Evolutionary conservation across 495 filamentous ascomycete genomes (phyloP), one percentile per base, ranked within the genome.

Genomic region (Penicillium steckii): DNA sequence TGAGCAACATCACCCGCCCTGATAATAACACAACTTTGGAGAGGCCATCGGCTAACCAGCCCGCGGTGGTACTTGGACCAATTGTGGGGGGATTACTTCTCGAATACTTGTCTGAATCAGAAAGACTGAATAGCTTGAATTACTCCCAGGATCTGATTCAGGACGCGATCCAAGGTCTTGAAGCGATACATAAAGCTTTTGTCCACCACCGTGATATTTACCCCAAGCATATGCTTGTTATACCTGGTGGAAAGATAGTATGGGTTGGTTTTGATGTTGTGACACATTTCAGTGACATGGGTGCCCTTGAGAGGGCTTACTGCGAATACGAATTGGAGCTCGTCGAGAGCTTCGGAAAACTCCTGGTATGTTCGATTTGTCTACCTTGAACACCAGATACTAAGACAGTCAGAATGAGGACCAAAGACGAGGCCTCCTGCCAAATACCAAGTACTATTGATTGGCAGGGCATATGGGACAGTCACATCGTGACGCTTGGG

Each of bases 201-300:
- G 30, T 33, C 30, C 30, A 33, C 30, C 30, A 33, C 12, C 30
- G 30, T 6, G 30, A 69, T 42, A 57, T 59, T 13, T 69, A 61
- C 18, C 56, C 66, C 3, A 62, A 38, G 30, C 60, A 64, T 8
- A 38, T 66, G 27, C 56, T 66, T 19, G 24, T 68, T 23, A 50
- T 61, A 8, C 42, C 25, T 52, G 53, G 50, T 1, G 46, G 38
- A 12, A 56, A 49, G 42, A 27, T 65, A 33, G 57, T 66, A 0
- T 64, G 60, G 62, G 30, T 62, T 50, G 58, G 60, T 41, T 68
- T 68, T 55, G 58, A 68, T 59, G 52, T 66, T 53, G 56, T 58
- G 22, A 64, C 35, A 15, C 60, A 55, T 17, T 67, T 65, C 40
- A 18, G 30, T 49, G 38, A 12, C 8, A 40, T 53, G 13, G 44